These are phyloP conservation scores for Mollisiaceae sp. DNA, from an alignment of 2,329 filamentous ascomycete genomes.

Conservation along the genomic window DNA sequence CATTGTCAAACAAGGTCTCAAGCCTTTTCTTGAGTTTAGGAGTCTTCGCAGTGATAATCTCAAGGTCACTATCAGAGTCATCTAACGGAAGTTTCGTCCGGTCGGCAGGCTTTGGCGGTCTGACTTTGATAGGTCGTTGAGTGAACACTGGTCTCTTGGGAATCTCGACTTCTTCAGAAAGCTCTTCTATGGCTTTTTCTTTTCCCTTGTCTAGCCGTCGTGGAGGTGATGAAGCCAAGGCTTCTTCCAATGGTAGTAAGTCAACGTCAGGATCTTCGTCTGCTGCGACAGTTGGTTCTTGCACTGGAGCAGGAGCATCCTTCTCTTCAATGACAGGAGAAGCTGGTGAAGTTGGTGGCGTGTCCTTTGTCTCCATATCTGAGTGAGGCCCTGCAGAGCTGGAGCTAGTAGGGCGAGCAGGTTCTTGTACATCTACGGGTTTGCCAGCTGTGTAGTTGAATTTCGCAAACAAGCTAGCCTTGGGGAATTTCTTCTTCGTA, in stretches of 20 bases:
- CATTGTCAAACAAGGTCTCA: constrained; percentile 70
- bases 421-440: constrained; percentile 38
- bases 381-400: constrained; percentile 53
- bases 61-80: constrained; percentile 54
- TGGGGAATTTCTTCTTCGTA: constrained; percentile 89
- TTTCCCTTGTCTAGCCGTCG: constrained; percentile 61
- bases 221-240: constrained; percentile 27
- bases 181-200: constrained; percentile 61
- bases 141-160: constrained; percentile 32
- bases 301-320: constrained; percentile 11
- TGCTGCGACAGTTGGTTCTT: neutral
- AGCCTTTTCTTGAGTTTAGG: constrained; percentile 52
- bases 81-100: constrained; percentile 43
- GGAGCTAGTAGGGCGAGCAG: constrained; percentile 56
- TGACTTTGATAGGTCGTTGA: constrained; percentile 46
- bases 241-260: constrained; percentile 31
- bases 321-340: constrained; percentile 42
- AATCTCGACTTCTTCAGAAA: constrained; percentile 37
- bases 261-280: constrained; percentile 20
- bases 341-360: constrained; percentile 75
- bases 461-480: constrained; percentile 78
- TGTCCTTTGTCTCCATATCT: constrained; percentile 61
- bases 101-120: constrained; percentile 46
- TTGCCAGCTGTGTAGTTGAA: constrained; percentile 72
- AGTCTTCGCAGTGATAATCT: constrained; percentile 43